A percentile compares a stretch with the other conserved stretches of the same genome.
phyloP scores from a whole-genome alignment of 1,284 basidiomycete genomes.

The Tilletia setariae region DNA sequence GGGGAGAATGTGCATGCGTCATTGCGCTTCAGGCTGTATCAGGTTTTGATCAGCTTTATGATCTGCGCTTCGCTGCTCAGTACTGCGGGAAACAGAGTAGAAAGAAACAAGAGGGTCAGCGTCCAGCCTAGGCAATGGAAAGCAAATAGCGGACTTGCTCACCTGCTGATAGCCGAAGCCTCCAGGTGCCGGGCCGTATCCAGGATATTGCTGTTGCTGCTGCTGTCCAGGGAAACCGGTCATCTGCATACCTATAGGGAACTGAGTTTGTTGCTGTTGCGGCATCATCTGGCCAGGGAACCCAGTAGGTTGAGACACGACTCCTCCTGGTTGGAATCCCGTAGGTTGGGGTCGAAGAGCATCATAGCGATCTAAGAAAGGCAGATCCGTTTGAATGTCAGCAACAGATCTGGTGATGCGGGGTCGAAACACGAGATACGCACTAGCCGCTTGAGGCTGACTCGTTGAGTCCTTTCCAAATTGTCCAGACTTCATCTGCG shows the following conservation, averaged over 20 bases:
- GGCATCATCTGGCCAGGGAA: neutral
- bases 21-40: too few relatives aligned
- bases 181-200: neutral
- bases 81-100: too few relatives aligned
- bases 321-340: constrained; percentile 34
- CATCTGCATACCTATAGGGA: constrained; percentile 14
- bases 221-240: constrained; percentile 14
- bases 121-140: too few relatives aligned
- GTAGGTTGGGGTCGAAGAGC: constrained; percentile 52
- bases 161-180: constrained; percentile 11
- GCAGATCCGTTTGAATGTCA: neutral
- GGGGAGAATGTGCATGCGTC: too few relatives aligned
- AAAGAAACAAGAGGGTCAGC: too few relatives aligned
- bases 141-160: neutral
- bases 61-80: too few relatives aligned
- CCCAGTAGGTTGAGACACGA: constrained; percentile 3
- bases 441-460: neutral
- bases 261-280: constrained; percentile 11
- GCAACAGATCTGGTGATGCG: neutral
- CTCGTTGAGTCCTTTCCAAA: constrained; percentile 3
- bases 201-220: constrained; percentile 2
- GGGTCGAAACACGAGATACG: neutral
- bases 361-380: constrained; percentile 34
- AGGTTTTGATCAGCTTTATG: too few relatives aligned
- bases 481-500: constrained; percentile 9